Percentiles rank a stretch among this genome's conserved stretches.
Evolutionary conservation across 148 eudicot species (phyloP).

Genomic region (Vaccinium darrowii): DNA sequence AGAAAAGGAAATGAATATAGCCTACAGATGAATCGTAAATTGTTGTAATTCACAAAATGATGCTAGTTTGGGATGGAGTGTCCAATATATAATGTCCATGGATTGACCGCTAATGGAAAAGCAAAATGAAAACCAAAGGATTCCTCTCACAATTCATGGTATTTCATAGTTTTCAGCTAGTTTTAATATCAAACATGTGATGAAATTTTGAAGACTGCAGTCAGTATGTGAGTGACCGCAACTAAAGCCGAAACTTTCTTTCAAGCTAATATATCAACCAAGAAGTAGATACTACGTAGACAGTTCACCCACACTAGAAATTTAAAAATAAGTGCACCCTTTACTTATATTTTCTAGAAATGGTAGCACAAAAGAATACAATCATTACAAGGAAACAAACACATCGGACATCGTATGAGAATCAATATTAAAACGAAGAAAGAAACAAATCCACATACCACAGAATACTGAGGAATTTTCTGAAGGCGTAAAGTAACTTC

Average conservation of each 20-base stretch:
- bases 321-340: neutral
- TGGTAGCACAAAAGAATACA: neutral
- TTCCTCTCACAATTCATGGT: neutral
- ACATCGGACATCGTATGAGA: neutral
- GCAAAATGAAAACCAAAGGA: neutral
- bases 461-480: conserved; percentile 78
- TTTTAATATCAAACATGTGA: neutral
- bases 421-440: neutral
- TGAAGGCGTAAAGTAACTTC: conserved; percentile 97
- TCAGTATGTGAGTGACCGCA: neutral
- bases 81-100: neutral
- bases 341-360: neutral
- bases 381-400: neutral
- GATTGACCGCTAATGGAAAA: neutral
- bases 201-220: neutral
- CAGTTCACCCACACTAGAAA: neutral
- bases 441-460: conserved; percentile 44
- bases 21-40: neutral
- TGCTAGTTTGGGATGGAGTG: neutral
- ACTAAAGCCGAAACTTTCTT: neutral
- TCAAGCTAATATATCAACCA: neutral
- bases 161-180: neutral
- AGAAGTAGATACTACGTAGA: neutral
- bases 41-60: neutral
- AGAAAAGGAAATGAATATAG: neutral